Conservation (phyloP, 2,329 filamentous ascomycete genomes). For the Pseudogymnoascus verrucosus region DNA sequence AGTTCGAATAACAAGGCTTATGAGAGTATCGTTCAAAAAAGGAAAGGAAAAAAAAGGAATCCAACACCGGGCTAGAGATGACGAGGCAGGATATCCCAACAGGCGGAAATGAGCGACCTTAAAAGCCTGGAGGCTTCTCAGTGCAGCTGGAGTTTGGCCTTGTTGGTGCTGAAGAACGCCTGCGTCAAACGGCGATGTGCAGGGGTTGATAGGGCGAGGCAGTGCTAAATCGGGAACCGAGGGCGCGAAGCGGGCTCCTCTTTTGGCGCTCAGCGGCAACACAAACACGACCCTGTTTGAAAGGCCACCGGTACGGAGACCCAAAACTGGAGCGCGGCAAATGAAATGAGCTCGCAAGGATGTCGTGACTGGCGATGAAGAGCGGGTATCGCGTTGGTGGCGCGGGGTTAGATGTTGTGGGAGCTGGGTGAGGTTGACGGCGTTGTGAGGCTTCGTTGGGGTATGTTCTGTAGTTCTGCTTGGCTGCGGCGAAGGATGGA, state of each 20-base stretch:
- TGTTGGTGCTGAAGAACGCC: not conserved
- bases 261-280: slow-evolving; percentile 7
- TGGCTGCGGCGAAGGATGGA: slow-evolving; percentile 1
- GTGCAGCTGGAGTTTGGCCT: not conserved
- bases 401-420: not conserved
- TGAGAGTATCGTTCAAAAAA: slow-evolving; percentile 5
- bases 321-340: slow-evolving; percentile 6
- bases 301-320: slow-evolving; percentile 2
- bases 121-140: slow-evolving; percentile 8
- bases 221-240: slow-evolving; percentile 8
- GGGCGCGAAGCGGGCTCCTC: slow-evolving; percentile 4
- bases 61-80: not conserved
- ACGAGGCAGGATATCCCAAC: not conserved
- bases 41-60: not conserved
- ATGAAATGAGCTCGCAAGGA: slow-evolving; percentile 4
- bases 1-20: slow-evolving; percentile 2
- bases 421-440: slow-evolving; percentile 2
- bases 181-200: slow-evolving; percentile 1
- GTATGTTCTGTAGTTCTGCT: not conserved
- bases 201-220: slow-evolving; percentile 7
- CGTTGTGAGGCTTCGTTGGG: not conserved
- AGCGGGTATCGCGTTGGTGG: slow-evolving; percentile 8
- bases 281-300: slow-evolving; percentile 9
- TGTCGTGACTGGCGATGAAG: not conserved
- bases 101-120: slow-evolving; percentile 6